These are phyloP conservation scores for Tilletia horrida DNA, from an alignment of 1,284 basidiomycete species.

Conservation along the genomic window DNA sequence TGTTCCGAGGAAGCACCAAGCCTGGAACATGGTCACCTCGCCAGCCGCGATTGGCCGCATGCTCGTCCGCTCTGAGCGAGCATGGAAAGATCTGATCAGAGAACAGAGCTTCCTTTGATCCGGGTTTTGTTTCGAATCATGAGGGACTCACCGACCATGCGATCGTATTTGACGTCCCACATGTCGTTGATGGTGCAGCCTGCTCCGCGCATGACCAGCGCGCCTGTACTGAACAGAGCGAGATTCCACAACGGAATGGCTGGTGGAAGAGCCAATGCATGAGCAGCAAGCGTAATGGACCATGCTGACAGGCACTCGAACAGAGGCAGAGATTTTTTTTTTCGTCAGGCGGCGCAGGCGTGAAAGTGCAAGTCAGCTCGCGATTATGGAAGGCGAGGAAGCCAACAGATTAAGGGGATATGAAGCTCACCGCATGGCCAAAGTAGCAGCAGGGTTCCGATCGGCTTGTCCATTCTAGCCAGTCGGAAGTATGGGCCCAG, in stretches of 20 bases:
- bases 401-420: background rate
- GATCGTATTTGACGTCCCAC: constrained; percentile 91
- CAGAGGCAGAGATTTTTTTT: too few relatives aligned
- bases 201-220: constrained; percentile 92
- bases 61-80: constrained; percentile 64
- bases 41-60: constrained; percentile 73
- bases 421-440: constrained; percentile 78
- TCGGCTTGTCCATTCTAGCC: constrained; percentile 88
- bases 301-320: too few relatives aligned
- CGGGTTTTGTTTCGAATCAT: constrained; percentile 5
- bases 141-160: constrained; percentile 72
- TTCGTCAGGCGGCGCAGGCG: too few relatives aligned
- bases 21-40: constrained; percentile 72
- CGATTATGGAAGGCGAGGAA: too few relatives aligned
- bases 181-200: constrained; percentile 99
- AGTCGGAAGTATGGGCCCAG: constrained; percentile 74
- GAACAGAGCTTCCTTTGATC: background rate
- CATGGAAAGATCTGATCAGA: constrained; percentile 53
- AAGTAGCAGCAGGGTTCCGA: constrained; percentile 83
- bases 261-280: constrained; percentile 34
- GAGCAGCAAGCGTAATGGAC: constrained; percentile 51
- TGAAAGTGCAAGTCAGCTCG: background rate
- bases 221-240: constrained; percentile 80
- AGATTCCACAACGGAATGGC: constrained; percentile 55
- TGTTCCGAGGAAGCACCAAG: constrained; percentile 74